Evolutionary conservation across 208 protist species (phyloP), one percentile per base, ranked within the genome.

Genomic region (Perkinsela sp.): DNA sequence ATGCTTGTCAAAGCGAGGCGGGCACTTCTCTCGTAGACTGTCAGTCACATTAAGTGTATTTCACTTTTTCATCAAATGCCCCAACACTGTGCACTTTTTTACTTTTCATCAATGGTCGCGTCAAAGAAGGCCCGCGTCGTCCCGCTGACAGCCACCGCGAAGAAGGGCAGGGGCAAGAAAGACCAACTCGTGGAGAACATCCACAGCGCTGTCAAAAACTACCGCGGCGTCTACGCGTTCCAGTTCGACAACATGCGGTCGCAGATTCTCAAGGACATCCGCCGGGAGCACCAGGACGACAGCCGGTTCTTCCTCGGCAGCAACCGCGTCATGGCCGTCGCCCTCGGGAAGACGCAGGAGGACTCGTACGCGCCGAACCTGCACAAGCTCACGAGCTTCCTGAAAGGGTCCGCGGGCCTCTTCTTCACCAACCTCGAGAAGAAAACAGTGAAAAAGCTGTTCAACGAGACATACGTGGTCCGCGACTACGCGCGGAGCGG

Each of bases 271-370:
- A 89, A 94, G 77, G 77, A 90, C 67, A 87, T 94, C 32, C 85
- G 89, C 29, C 80, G 87, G 67, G 83, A 91, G 72, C 87, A 81
- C n/a, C 77, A 66, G 15, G 77, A 1, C n/a, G 82, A 89, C 72
- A 89, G 83, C 73, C 76, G 83, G 30, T 75, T 96, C 32, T 94
- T 94, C 71, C 76, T 94, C 15, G 92, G 92, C 48, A 94, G 93
- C 76, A 96, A 96, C 76, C 90, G 91, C 69, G 75, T 96, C 32
- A 94, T 96, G 82, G 78, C 79, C 73, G 79, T 94, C 70, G 90
- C 90, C 1, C 72, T 96, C 32, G 92, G 92, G 28, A 75, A 79
- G 0, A 83, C 85, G 29, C 75, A 83, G 72, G 85, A 85, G 70
- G 87, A 79, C 57, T 85, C 83, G 67, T 76, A 84, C 70, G 69